Base-by-base conservation (phyloP, 176 grass and related monocot genomes). In the Cenchrus americanus region DNA sequence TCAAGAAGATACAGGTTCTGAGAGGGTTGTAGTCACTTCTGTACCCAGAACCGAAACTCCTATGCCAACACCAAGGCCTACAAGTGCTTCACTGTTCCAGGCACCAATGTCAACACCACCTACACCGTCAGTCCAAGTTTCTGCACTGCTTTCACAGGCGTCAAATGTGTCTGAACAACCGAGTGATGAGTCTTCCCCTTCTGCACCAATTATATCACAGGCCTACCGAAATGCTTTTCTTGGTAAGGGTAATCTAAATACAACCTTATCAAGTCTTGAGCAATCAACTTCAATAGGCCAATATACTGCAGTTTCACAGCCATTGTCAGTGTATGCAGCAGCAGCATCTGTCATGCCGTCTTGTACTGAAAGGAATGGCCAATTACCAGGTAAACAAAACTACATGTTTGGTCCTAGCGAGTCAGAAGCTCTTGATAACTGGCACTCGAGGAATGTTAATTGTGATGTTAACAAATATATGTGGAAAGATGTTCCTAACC, bases 201-300 rank as follows among this genome's bases (percentile, higher is more conserved):
- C 70, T 49, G 78, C 86, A 63, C 73, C 86, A 71, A 85, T 67
- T 86, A 72, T 68, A 77, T 80, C 81, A 34, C 90, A 93, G 53
- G 85, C 92, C 63, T 97, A 97, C 65, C 86, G 71, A 58, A 94
- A 88, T 89, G 92, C 82, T 58, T 93, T 89, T 64, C 90, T 87
- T 66, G 92, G 95, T 64, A 91, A 71, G 43, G 57, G 73, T 77
- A 74, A 47, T 46, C 62, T 82, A 80, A 78, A 71, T 85, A 50
- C 81, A 24, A 72, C 42, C 30, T 64, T 52, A 48, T 63, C 76
- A 78, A 79, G 60, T 84, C 22, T 76, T 89, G 89, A 88, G 78
- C 87, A 88, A 42, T 49, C 41, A 52, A 85, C 85, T 78, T 90
- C 80, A 76, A 66, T 80, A 67, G 83, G 61, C 40, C 87, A 83